A percentile compares a stretch with the other conserved stretches of the same genome.
phyloP scores from a whole-genome alignment of 1,139 yeast species.

The Candida labiduridarum region DNA sequence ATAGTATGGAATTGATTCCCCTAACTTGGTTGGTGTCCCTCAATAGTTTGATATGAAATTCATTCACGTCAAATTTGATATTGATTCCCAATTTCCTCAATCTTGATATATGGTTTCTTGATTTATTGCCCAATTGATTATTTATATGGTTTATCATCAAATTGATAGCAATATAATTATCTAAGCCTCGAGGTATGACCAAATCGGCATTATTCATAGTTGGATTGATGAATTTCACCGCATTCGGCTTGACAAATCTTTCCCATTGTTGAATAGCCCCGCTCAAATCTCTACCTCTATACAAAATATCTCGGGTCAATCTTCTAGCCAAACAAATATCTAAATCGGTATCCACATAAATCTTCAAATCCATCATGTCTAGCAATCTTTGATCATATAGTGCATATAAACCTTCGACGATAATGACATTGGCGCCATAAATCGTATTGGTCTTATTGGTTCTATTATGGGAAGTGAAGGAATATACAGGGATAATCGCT shows the following conservation, averaged over 20 bases:
- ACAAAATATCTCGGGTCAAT: conserved; percentile 79
- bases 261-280: conserved; percentile 93
- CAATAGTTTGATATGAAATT: conserved; percentile 39
- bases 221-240: conserved; percentile 73
- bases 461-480: conserved; percentile 74
- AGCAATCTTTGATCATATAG: conserved; percentile 70
- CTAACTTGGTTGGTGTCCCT: conserved; percentile 66
- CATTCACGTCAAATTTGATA: conserved; percentile 32
- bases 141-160: conserved; percentile 79
- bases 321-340: conserved; percentile 91
- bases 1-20: conserved; percentile 72
- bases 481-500: conserved; percentile 83
- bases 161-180: conserved; percentile 76
- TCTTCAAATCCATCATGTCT: conserved; percentile 79
- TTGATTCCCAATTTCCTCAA: conserved; percentile 55
- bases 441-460: conserved; percentile 70
- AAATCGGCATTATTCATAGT: conserved; percentile 83
- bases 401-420: conserved; percentile 90
- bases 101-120: conserved; percentile 63
- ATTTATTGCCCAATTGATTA: conserved; percentile 68
- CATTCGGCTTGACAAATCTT: conserved; percentile 87
- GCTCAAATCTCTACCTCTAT: conserved; percentile 79
- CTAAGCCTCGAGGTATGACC: conserved; percentile 86
- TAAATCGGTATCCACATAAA: conserved; percentile 91
- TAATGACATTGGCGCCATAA: conserved; percentile 94